Percentiles rank a stretch among this genome's conserved stretches.
Evolutionary conservation across 768 basidiomycete genomes (phyloP).

Genomic region (Tricholoma bakamatsutake): DNA sequence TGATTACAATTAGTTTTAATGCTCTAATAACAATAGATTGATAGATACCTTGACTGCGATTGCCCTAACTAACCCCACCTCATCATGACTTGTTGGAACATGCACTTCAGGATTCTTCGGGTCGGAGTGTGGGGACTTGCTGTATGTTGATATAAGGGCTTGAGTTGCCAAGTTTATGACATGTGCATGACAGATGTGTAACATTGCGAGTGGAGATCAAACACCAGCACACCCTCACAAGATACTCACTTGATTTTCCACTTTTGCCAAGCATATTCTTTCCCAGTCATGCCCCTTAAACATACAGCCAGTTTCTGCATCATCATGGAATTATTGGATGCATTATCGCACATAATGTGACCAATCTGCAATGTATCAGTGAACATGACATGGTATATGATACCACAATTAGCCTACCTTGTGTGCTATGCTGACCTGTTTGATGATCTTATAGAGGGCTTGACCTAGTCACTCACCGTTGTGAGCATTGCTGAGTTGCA

Average conservation of each 20-base stretch:
- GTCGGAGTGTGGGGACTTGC: constrained; percentile 18
- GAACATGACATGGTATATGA: neutral
- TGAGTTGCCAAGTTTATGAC: constrained; percentile 16
- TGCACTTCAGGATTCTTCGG: constrained; percentile 3
- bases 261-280: too few relatives aligned
- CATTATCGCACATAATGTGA: constrained; percentile 30
- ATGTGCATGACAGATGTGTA: constrained; percentile 7
- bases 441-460: constrained; percentile 17
- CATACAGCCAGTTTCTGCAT: constrained; percentile 16
- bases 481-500: constrained; percentile 28
- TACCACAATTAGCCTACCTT: constrained; percentile 19
- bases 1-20: neutral
- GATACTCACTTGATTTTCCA: too few relatives aligned
- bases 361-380: constrained; percentile 21
- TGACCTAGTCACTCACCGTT: constrained; percentile 17
- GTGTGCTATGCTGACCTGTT: constrained; percentile 21
- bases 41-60: neutral
- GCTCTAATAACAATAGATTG: neutral
- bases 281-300: too few relatives aligned
- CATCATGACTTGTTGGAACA: neutral
- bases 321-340: constrained; percentile 24
- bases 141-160: constrained; percentile 19
- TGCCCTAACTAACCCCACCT: neutral
- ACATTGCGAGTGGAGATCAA: constrained; percentile 4
- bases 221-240: neutral